A percentile compares a stretch with the other conserved stretches of the same genome.
Evolutionary conservation across 768 basidiomycete species (phyloP).

Genomic region (Russula dissimulans): DNA sequence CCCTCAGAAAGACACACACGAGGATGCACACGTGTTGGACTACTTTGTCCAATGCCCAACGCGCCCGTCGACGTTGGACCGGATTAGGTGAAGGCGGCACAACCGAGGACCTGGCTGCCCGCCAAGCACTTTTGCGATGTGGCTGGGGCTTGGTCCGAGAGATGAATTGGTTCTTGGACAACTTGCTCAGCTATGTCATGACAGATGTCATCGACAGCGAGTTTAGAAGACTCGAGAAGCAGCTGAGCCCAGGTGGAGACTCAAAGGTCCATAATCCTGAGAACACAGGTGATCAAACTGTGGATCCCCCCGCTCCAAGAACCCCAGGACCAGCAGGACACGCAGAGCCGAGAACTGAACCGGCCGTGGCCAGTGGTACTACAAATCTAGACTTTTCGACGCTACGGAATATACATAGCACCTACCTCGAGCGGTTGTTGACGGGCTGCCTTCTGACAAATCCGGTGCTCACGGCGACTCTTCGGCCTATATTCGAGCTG

Average conservation of each 20-base stretch:
- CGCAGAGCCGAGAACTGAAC: neutral
- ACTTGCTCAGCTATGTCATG: constrained; percentile 77
- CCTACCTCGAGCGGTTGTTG: constrained; percentile 69
- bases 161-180: constrained; percentile 90
- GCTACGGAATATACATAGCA: constrained; percentile 70
- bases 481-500: constrained; percentile 68
- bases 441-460: constrained; percentile 76
- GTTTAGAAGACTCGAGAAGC: constrained; percentile 58
- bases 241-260: constrained; percentile 29
- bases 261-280: constrained; percentile 7
- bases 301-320: constrained; percentile 20
- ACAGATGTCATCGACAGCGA: constrained; percentile 85
- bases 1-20: constrained; percentile 76
- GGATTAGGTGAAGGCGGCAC: constrained; percentile 83
- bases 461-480: constrained; percentile 44
- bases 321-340: neutral
- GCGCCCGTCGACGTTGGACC: constrained; percentile 78
- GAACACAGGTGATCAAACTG: constrained; percentile 20
- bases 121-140: constrained; percentile 58
- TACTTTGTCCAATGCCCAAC: constrained; percentile 76
- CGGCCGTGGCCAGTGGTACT: constrained; percentile 21
- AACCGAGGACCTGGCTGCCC: constrained; percentile 52
- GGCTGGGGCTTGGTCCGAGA: constrained; percentile 83
- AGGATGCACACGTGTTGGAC: constrained; percentile 77
- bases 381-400: constrained; percentile 75